Conservation (phyloP, 345 rosid species). For the Euclidium syriacum region DNA sequence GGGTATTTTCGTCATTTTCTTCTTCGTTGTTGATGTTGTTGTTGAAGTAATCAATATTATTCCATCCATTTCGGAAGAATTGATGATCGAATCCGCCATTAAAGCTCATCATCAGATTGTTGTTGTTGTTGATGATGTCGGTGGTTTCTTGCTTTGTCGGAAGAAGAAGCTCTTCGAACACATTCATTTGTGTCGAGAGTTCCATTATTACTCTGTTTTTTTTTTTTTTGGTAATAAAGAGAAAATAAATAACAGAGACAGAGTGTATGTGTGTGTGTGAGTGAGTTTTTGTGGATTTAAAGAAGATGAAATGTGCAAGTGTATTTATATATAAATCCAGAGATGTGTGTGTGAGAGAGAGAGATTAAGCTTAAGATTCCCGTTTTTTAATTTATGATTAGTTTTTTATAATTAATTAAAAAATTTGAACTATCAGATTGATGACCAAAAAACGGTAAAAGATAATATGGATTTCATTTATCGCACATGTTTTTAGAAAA, state of each 20-base stretch:
- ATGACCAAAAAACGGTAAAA: no score
- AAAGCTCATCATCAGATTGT: constrained; percentile 13
- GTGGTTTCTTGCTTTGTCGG: constrained; percentile 47
- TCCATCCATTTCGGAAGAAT: constrained; percentile 44
- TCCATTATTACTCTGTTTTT: constrained; percentile 45
- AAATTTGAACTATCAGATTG: no score
- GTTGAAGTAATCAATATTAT: constrained; percentile 44
- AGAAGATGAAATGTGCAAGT: constrained; percentile 25
- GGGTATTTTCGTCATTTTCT: constrained; percentile 30
- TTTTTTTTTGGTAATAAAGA: neutral
- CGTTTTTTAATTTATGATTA: constrained; percentile 1
- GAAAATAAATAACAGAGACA: constrained; percentile 3
- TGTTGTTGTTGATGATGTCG: constrained; percentile 24
- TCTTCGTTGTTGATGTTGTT: constrained; percentile 32
- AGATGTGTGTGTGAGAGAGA: neutral
- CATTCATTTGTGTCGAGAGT: constrained; percentile 51
- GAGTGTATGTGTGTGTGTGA: constrained; percentile 12
- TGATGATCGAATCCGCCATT: constrained; percentile 30
- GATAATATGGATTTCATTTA: no score
- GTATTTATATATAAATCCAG: constrained; percentile 27
- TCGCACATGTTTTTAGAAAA: no score
- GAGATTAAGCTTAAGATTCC: constrained; percentile 2
- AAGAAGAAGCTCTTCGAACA: constrained; percentile 66
- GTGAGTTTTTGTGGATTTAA: constrained; percentile 17
- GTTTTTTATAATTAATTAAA: neutral